Conservation (phyloP, 208 protist genomes). For the Leishmania lainsoni region DNA sequence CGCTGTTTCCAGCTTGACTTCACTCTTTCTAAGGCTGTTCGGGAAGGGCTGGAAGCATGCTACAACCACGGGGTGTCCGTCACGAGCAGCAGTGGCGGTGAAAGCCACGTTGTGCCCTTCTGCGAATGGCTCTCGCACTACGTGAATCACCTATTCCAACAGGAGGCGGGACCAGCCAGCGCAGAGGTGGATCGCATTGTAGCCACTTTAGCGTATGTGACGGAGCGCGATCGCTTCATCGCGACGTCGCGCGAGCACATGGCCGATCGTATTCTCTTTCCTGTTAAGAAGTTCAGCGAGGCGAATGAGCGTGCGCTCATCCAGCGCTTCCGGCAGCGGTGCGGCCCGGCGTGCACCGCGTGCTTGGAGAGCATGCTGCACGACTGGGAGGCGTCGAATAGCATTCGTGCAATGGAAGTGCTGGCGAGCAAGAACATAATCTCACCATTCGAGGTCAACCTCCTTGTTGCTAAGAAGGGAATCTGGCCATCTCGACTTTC, state of each 20-base stretch:
- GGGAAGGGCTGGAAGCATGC: conserved; percentile 70
- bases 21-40: conserved; percentile 65
- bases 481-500: conserved; percentile 75
- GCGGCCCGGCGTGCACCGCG: conserved; percentile 71
- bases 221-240: conserved; percentile 80
- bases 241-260: conserved; percentile 75
- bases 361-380: conserved; percentile 89
- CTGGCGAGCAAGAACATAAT: conserved; percentile 31
- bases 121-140: conserved; percentile 84
- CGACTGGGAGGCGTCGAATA: conserved; percentile 64
- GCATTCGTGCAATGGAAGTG: conserved; percentile 51
- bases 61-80: conserved; percentile 61
- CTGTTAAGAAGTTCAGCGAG: conserved; percentile 57
- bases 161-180: conserved; percentile 33
- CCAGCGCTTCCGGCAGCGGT: conserved; percentile 66
- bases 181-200: conserved; percentile 69
- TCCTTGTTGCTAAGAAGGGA: conserved; percentile 76
- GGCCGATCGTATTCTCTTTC: conserved; percentile 80
- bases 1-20: conserved; percentile 70
- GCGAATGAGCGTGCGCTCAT: conserved; percentile 70
- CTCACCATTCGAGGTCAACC: conserved; percentile 50
- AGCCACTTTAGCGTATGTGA: conserved; percentile 65
- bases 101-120: conserved; percentile 40
- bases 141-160: conserved; percentile 72
- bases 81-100: conserved; percentile 20